phyloP scores from a whole-genome alignment of 2,329 filamentous ascomycete genomes.

The Apiospora rasikravindrae region DNA sequence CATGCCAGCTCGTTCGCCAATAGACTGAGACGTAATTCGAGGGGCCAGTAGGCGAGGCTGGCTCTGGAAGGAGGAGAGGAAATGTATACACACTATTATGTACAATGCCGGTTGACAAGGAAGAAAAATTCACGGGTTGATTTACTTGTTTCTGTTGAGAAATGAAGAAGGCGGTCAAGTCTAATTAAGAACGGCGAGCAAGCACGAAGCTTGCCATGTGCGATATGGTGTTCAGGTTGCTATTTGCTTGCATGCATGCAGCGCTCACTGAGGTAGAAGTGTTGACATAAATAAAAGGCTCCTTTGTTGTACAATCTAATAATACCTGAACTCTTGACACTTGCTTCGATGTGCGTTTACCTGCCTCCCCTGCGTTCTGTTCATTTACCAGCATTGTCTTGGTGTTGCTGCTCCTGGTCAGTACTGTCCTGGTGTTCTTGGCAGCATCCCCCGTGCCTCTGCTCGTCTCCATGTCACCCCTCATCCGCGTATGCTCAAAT shows the following conservation, averaged over 20 bases:
- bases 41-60: neutral
- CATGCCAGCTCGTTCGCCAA: neutral
- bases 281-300: constrained; percentile 10
- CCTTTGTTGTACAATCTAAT: constrained; percentile 1
- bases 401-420: neutral
- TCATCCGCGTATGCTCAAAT: neutral
- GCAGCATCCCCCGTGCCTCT: neutral
- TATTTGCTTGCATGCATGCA: neutral
- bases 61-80: neutral
- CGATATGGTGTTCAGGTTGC: constrained; percentile 6
- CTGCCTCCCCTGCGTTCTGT: neutral
- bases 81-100: constrained; percentile 12
- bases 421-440: neutral
- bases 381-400: neutral
- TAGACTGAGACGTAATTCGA: neutral
- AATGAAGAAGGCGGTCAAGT: neutral
- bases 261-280: neutral
- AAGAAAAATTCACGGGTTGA: neutral
- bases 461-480: neutral
- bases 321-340: neutral
- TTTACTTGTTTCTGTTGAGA: constrained; percentile 3
- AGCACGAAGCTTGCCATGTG: neutral
- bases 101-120: constrained; percentile 5
- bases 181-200: neutral
- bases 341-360: neutral